Conservation (phyloP, 2,329 filamentous ascomycete genomes). For the Arthrobotrys entomopaga region DNA sequence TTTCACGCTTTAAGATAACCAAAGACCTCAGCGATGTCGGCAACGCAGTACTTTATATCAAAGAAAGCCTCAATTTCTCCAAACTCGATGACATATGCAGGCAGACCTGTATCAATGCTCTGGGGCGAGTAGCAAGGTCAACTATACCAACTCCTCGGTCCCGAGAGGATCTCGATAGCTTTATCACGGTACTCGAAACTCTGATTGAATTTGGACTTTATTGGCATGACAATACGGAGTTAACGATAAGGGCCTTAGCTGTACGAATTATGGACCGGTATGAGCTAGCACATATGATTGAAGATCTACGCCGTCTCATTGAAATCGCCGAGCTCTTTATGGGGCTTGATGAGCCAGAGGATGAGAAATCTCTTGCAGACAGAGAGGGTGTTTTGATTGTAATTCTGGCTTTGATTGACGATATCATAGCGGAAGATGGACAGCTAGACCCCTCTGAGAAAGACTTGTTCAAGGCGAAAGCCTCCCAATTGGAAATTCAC, state of each 20-base stretch:
- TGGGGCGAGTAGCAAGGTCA: background rate
- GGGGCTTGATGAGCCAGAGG: background rate
- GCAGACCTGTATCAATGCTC: background rate
- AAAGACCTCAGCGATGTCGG: background rate
- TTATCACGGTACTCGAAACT: background rate
- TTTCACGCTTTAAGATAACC: background rate
- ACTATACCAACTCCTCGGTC: background rate
- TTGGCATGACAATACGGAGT: background rate
- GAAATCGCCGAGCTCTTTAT: background rate
- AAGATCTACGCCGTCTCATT: background rate
- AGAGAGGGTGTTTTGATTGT: background rate
- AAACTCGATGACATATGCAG: background rate
- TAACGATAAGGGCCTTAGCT: background rate
- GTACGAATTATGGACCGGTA: background rate
- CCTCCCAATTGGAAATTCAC: background rate
- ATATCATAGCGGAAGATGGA: background rate
- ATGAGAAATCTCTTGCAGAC: background rate
- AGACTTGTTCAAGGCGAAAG: background rate
- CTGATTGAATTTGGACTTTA: background rate
- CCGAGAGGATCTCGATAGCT: background rate
- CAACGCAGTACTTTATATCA: background rate
- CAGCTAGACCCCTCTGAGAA: too few relatives aligned
- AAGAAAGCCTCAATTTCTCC: background rate
- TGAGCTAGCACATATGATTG: background rate
- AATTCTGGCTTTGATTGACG: background rate